Evolutionary conservation across 2,329 filamentous ascomycete genomes (phyloP), one percentile per base, ranked within the genome.

Genomic region (Monilinia aucupariae): DNA sequence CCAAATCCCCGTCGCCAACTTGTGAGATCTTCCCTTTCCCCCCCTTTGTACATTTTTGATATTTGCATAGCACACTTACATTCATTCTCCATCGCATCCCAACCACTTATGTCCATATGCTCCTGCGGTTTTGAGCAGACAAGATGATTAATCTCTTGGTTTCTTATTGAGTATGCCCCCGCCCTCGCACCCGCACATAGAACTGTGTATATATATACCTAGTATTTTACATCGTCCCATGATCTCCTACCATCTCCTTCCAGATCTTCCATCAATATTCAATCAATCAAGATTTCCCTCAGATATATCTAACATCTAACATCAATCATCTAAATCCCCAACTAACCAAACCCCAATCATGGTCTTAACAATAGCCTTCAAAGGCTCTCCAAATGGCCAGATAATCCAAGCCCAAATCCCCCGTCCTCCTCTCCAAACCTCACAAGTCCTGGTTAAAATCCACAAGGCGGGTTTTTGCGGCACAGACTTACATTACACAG

Each of bases 401-500:
- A 54, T 53, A 8, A 25, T 61, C 41, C 39, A 53, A 25, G 22
- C 20, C 12, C 22, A 41, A 5, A 53, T 48, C 25, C 37, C 59
- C 4, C 37, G 41, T 12, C 22, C 27, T 9, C 32, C 27, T 15
- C 59, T 54, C 41, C 15, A 27, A 17, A 51, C n/a, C 27, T 47
- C 49, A 12, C 39, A 86, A 66, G 84, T 88, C 58, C 78, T 85
- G 27, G 70, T 89, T 69, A 79, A 79, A 62, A 77, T 88, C 64
- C 88, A 84, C 5, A 82, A 84, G 62, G 85, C 84, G 1, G 85
- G 86, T 15, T 77, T 88, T 53, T 89, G 86, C 72, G 84, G 82
- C 52, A 88, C 86, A 2, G 80, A 78, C 56, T 60, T 76, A 20
- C 76, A 79, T 66, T 73, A 71, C 60, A 58, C 52, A 4, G 53